Evolutionary conservation across 352 stramenopile genomes (phyloP).

Genomic region (Peronosclerospora sorghi): DNA sequence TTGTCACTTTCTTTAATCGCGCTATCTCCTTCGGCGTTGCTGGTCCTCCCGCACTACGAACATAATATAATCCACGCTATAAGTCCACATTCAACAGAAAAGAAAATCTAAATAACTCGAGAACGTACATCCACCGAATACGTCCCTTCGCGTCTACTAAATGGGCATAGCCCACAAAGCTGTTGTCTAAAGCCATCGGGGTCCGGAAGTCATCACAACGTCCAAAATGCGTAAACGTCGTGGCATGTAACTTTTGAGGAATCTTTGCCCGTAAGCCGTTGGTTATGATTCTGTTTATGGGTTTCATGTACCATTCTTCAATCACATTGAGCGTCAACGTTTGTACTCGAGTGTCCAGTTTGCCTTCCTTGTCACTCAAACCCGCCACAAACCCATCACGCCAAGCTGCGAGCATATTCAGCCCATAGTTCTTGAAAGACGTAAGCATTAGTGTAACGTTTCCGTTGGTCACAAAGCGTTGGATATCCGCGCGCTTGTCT

Average conservation of each 20-base stretch:
- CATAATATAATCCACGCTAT: slow-evolving; percentile 7
- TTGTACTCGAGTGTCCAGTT: slow-evolving; percentile 26
- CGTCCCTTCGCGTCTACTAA: slow-evolving; percentile 70
- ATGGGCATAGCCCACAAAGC: slow-evolving; percentile 78
- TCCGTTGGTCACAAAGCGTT: slow-evolving; percentile 33
- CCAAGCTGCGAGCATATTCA: slow-evolving; percentile 76
- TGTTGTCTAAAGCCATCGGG: slow-evolving; percentile 71
- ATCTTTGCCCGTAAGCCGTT: slow-evolving; percentile 45
- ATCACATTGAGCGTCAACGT: slow-evolving; percentile 74
- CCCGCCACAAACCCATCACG: slow-evolving; percentile 43
- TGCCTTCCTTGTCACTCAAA: slow-evolving; percentile 20
- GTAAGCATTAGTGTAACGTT: slow-evolving; percentile 68
- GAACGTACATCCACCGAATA: slow-evolving; percentile 76
- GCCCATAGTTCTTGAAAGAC: slow-evolving; percentile 80
- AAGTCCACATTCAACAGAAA: background rate
- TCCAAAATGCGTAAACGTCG: slow-evolving; percentile 61
- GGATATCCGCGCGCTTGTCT: slow-evolving; percentile 36
- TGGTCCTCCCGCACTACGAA: slow-evolving; percentile 44
- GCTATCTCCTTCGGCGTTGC: slow-evolving; percentile 51
- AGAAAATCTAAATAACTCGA: background rate
- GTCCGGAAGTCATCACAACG: slow-evolving; percentile 77
- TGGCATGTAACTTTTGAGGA: slow-evolving; percentile 30
- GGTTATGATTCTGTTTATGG: slow-evolving; percentile 59
- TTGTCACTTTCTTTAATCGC: slow-evolving; percentile 47
- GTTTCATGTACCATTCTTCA: slow-evolving; percentile 85